phyloP scores from a whole-genome alignment of 2,329 filamentous ascomycete genomes.

The Botrytis squamosa region DNA sequence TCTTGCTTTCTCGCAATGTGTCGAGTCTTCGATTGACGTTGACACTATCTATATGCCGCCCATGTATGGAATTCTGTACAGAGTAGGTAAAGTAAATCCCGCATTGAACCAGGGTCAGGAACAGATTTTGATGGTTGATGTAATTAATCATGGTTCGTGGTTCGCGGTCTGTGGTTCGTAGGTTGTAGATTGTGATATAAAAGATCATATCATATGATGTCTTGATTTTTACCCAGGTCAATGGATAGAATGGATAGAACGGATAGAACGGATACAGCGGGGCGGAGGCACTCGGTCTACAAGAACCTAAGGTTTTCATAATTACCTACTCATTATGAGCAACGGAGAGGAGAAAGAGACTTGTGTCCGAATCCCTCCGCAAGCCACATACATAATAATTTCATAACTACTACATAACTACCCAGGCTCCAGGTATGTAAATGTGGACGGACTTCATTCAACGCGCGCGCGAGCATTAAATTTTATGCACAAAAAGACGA shows the following conservation, averaged over 20 bases:
- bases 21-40: neutral
- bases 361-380: neutral
- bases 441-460: neutral
- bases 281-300: neutral
- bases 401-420: neutral
- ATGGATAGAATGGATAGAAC: neutral
- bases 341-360: neutral
- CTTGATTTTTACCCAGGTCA: neutral
- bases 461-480: neutral
- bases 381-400: neutral
- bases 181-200: neutral
- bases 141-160: neutral
- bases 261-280: conserved; percentile 11
- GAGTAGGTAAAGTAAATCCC: neutral
- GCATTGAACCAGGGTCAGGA: neutral
- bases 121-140: neutral
- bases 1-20: neutral
- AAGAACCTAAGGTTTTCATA: neutral
- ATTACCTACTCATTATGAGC: neutral
- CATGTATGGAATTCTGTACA: neutral
- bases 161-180: neutral
- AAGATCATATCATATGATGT: neutral
- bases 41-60: neutral
- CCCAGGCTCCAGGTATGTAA: too few relatives aligned
- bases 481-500: neutral